Conservation (phyloP, 768 basidiomycete genomes). For the Collybiopsis luxurians region DNA sequence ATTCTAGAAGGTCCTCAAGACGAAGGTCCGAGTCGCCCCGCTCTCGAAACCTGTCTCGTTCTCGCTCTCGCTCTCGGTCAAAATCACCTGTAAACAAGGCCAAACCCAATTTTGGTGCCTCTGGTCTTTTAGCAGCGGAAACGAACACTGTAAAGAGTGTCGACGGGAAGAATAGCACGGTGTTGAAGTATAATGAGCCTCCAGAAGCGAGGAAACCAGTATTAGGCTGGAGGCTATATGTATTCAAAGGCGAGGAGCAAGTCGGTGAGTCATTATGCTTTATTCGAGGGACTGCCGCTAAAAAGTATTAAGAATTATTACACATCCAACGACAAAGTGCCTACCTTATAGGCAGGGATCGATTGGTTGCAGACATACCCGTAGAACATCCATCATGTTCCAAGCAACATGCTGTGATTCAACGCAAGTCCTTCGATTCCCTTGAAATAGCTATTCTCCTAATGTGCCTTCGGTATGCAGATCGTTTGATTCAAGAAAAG, state of each 20-base stretch:
- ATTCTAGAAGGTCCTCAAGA: constrained; percentile 23
- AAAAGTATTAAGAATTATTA: constrained; percentile 65
- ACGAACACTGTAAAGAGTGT: constrained; percentile 84
- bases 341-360: constrained; percentile 91
- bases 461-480: constrained; percentile 30
- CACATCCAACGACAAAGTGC: constrained; percentile 94
- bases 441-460: constrained; percentile 7
- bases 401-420: constrained; percentile 97
- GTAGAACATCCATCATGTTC: constrained; percentile 97
- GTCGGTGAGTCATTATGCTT: constrained; percentile 58
- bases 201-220: constrained; percentile 94
- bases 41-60: constrained; percentile 24
- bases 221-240: constrained; percentile 91
- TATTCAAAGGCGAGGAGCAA: constrained; percentile 95
- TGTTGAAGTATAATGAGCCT: constrained; percentile 98
- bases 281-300: not conserved
- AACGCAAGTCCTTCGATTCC: constrained; percentile 55
- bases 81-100: constrained; percentile 53
- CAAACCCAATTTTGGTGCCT: constrained; percentile 88
- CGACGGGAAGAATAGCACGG: constrained; percentile 68
- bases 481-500: constrained; percentile 81
- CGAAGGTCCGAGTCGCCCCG: constrained; percentile 66
- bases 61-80: constrained; percentile 41
- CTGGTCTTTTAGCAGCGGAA: constrained; percentile 91
- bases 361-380: constrained; percentile 79